These are phyloP conservation scores for Rosa persica DNA, from an alignment of 306 rosid genomes.

Conservation along the genomic window DNA sequence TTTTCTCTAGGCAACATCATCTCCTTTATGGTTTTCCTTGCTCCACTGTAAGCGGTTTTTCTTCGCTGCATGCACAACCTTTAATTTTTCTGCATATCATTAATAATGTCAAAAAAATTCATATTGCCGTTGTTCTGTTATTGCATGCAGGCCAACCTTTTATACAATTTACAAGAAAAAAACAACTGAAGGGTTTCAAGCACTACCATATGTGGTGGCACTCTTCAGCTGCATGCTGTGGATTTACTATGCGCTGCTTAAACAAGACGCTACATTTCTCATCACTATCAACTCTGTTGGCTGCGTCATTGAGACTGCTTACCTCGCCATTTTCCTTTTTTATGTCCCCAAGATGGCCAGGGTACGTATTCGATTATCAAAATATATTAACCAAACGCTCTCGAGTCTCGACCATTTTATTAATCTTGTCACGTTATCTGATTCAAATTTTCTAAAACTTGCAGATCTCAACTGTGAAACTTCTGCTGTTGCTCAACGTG, in stretches of 20 bases:
- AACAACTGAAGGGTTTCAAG: conserved; percentile 74
- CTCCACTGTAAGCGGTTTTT: conserved; percentile 71
- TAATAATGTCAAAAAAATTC: neutral
- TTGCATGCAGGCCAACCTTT: conserved; percentile 74
- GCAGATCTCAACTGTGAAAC: conserved; percentile 60
- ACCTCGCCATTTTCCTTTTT: conserved; percentile 54
- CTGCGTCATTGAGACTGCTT: conserved; percentile 57
- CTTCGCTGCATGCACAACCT: neutral
- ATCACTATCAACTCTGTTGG: conserved; percentile 89
- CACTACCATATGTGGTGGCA: conserved; percentile 82
- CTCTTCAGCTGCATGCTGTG: conserved; percentile 83
- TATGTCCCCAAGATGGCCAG: conserved; percentile 64
- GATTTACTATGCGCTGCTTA: conserved; percentile 82
- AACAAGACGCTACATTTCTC: conserved; percentile 60
- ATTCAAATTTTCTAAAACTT: neutral
- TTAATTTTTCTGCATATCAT: neutral
- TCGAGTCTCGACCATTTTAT: neutral
- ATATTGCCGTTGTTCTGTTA: neutral
- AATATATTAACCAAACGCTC: neutral
- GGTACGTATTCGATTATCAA: conserved; percentile 37
- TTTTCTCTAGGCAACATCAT: conserved; percentile 63
- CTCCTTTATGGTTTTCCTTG: conserved; percentile 82
- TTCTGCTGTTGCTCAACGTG: conserved; percentile 61
- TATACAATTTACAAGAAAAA: conserved; percentile 73
- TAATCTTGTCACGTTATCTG: neutral